Percentiles rank a stretch among this genome's conserved stretches.
Conservation (phyloP, 257 asterid genomes). For the Gynochthodes officinalis region DNA sequence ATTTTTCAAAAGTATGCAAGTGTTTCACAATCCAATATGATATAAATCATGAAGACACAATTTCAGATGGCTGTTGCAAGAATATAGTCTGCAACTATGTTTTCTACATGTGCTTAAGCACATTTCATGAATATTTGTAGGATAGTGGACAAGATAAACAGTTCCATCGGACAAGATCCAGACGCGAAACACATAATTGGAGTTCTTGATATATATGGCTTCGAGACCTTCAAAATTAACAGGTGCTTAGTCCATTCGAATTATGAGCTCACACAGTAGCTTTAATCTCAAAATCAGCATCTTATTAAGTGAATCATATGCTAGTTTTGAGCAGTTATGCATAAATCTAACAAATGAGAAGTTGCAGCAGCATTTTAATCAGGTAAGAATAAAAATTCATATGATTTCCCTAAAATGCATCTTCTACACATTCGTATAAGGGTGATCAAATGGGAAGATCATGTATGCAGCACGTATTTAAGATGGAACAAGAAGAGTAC, state of each 20-base stretch:
- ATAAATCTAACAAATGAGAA: constrained; percentile 94
- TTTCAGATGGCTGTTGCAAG: not conserved
- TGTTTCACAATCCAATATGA: not conserved
- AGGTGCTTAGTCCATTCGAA: constrained; percentile 40
- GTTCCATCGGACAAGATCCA: constrained; percentile 90
- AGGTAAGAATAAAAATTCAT: constrained; percentile 39
- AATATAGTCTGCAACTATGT: not conserved
- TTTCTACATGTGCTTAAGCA: not conserved
- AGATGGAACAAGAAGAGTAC: constrained; percentile 98
- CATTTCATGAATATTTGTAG: constrained; percentile 37
- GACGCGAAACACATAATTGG: constrained; percentile 84
- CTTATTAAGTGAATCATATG: constrained; percentile 11
- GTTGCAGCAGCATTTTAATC: constrained; percentile 98
- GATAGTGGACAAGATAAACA: constrained; percentile 95
- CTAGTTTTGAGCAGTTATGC: constrained; percentile 88
- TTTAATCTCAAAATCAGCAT: constrained; percentile 18
- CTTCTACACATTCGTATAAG: not conserved
- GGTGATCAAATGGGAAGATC: constrained; percentile 19
- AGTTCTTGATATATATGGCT: constrained; percentile 92
- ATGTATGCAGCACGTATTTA: constrained; percentile 79
- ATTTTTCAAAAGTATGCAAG: not conserved
- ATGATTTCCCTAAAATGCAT: not conserved
- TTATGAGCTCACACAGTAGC: not conserved
- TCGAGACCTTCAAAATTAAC: constrained; percentile 92
- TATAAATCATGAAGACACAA: not conserved